phyloP scores from a whole-genome alignment of 2,329 filamentous ascomycete species.

The Ceratocystis ficicola region DNA sequence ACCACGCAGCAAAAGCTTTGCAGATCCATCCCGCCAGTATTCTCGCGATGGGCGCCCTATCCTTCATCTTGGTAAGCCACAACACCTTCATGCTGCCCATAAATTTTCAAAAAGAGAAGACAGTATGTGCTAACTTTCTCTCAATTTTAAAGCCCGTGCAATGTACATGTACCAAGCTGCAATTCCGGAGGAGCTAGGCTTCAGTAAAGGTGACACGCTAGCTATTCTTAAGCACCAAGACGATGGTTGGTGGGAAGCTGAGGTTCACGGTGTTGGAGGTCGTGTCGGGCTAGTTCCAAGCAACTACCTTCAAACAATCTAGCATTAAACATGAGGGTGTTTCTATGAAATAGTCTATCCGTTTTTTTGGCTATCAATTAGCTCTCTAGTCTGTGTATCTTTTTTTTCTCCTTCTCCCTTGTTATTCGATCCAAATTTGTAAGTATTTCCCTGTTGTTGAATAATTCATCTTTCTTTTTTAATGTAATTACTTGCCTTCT shows the following conservation, averaged over 20 bases:
- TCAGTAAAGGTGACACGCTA: constrained; percentile 82
- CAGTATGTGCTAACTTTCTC: neutral
- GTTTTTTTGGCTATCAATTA: neutral
- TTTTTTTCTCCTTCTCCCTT: neutral
- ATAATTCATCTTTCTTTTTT: no score
- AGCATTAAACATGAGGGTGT: neutral
- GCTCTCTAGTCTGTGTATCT: neutral
- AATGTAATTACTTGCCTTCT: no score
- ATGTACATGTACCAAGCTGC: constrained; percentile 90
- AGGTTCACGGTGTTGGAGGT: constrained; percentile 60
- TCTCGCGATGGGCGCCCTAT: constrained; percentile 79
- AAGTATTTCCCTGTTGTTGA: neutral
- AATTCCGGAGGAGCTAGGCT: constrained; percentile 88
- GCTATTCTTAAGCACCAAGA: constrained; percentile 85
- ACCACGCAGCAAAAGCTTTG: constrained; percentile 69
- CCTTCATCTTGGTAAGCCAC: constrained; percentile 77
- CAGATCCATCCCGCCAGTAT: constrained; percentile 68
- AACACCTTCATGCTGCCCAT: no score
- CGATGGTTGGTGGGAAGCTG: constrained; percentile 99
- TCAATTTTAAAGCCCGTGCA: constrained; percentile 55
- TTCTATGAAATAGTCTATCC: neutral
- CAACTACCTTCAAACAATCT: constrained; percentile 48
- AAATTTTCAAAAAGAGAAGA: no score
- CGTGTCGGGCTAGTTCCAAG: constrained; percentile 52
- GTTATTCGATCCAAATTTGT: neutral